Evolutionary conservation across 192 early-diverging fungal species (phyloP).

Genomic region (Funneliformis geosporum): DNA sequence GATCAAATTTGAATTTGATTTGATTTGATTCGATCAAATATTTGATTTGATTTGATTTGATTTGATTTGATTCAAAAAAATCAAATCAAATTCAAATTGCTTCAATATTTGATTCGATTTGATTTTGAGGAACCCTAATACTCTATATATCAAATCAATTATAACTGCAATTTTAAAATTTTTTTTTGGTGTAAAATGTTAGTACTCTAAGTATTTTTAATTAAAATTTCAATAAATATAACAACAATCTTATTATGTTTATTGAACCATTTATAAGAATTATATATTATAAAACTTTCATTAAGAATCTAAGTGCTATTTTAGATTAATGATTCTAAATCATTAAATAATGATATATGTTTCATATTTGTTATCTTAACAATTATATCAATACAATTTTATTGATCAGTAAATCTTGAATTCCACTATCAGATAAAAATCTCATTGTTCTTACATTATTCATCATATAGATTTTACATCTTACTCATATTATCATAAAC

Average conservation of each 20-base stretch:
- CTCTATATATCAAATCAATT: slow-evolving; percentile 19
- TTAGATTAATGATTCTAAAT: too few relatives aligned
- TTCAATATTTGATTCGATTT: too few relatives aligned
- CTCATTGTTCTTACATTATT: slow-evolving; percentile 11
- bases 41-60: too few relatives aligned
- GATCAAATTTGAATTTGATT: too few relatives aligned
- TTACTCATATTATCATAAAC: neutral
- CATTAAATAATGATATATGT: slow-evolving; percentile 9
- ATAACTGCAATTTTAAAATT: too few relatives aligned
- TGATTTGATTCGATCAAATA: too few relatives aligned
- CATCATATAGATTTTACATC: slow-evolving; percentile 15
- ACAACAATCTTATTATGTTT: slow-evolving; percentile 12
- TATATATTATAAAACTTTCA: slow-evolving; percentile 14
- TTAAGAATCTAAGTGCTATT: slow-evolving; percentile 10
- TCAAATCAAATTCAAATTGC: too few relatives aligned
- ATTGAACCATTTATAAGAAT: neutral
- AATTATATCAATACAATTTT: slow-evolving; percentile 12
- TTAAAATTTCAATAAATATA: slow-evolving; percentile 5
- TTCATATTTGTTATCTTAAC: slow-evolving; percentile 8
- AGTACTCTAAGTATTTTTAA: neutral
- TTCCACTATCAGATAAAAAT: slow-evolving; percentile 21
- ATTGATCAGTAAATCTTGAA: slow-evolving; percentile 13
- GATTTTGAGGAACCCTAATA: too few relatives aligned
- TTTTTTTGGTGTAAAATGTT: too few relatives aligned
- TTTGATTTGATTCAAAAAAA: too few relatives aligned